These are phyloP conservation scores for Colletotrichum gigasporum DNA, from an alignment of 2,329 filamentous ascomycete species.

Conservation along the genomic window DNA sequence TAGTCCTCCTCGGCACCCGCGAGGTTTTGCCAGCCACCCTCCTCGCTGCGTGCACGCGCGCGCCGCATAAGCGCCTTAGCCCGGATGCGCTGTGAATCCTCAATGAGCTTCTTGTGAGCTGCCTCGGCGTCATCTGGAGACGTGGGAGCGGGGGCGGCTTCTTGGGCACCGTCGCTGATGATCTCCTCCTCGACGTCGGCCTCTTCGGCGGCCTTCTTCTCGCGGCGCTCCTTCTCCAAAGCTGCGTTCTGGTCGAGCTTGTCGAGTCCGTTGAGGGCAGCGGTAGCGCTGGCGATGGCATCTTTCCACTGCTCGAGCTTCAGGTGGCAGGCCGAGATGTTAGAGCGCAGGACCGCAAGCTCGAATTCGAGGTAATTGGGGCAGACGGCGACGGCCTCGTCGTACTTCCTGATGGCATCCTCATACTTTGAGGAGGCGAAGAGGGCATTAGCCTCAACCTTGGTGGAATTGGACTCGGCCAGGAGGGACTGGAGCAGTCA, in stretches of 20 bases:
- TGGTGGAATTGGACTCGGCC: slow-evolving; percentile 75
- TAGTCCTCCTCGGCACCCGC: slow-evolving; percentile 85
- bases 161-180: slow-evolving; percentile 65
- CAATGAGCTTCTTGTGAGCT: slow-evolving; percentile 49
- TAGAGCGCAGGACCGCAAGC: slow-evolving; percentile 85
- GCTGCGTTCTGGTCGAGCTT: slow-evolving; percentile 56
- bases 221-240: slow-evolving; percentile 34
- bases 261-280: slow-evolving; percentile 78
- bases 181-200: slow-evolving; percentile 63
- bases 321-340: slow-evolving; percentile 88
- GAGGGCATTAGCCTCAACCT: slow-evolving; percentile 80
- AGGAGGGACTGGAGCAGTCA: slow-evolving; percentile 66
- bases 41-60: slow-evolving; percentile 75
- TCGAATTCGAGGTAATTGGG: slow-evolving; percentile 90
- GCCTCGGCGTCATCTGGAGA: slow-evolving; percentile 37
- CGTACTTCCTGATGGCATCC: slow-evolving; percentile 84
- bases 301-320: slow-evolving; percentile 89
- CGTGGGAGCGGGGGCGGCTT: slow-evolving; percentile 52
- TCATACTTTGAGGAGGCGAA: slow-evolving; percentile 78
- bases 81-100: slow-evolving; percentile 80
- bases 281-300: slow-evolving; percentile 77
- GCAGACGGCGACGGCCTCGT: slow-evolving; percentile 79
- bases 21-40: slow-evolving; percentile 82
- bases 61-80: slow-evolving; percentile 85
- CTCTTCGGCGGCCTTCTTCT: slow-evolving; percentile 58